Percentiles rank a stretch among this genome's conserved stretches.
Conservation (phyloP, 2,329 filamentous ascomycete genomes). For the Pseudopithomyces maydicus region DNA sequence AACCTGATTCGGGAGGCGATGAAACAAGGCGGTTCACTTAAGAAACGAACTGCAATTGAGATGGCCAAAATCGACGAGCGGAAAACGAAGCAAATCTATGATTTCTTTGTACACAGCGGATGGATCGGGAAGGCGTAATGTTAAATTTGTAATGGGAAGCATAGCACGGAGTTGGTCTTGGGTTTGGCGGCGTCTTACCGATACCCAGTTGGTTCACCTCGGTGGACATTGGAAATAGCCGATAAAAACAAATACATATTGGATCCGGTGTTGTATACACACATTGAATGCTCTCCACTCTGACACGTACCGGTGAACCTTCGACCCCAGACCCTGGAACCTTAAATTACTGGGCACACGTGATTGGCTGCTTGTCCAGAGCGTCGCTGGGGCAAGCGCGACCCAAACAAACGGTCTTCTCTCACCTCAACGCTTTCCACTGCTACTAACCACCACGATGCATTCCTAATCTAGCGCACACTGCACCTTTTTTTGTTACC, state of each 20-base stretch:
- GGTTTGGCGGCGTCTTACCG: conserved; percentile 16
- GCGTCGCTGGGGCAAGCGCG: conserved; percentile 12
- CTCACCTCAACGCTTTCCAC: conserved; percentile 18
- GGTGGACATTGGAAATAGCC: background rate
- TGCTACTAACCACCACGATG: conserved; percentile 20
- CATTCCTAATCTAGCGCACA: conserved; percentile 15
- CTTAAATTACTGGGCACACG: background rate
- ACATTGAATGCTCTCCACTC: background rate
- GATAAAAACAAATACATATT: background rate
- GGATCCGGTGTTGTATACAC: background rate
- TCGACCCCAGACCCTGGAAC: background rate
- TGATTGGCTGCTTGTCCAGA: conserved; percentile 1
- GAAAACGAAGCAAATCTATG: conserved; percentile 85
- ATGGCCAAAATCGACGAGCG: conserved; percentile 82
- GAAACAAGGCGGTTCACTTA: conserved; percentile 83
- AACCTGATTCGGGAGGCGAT: conserved; percentile 88
- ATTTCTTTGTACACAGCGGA: conserved; percentile 91
- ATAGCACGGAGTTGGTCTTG: conserved; percentile 6
- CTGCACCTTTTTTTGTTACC: background rate
- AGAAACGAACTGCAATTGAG: conserved; percentile 92
- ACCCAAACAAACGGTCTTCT: conserved; percentile 21
- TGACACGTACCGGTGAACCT: no score
- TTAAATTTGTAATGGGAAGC: conserved; percentile 9
- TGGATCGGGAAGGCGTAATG: conserved; percentile 83
- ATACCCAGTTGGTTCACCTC: conserved; percentile 24